A percentile compares a stretch with the other conserved stretches of the same genome.
Conservation (phyloP, 805 yeast species). For the Barnettozyma siamensis region DNA sequence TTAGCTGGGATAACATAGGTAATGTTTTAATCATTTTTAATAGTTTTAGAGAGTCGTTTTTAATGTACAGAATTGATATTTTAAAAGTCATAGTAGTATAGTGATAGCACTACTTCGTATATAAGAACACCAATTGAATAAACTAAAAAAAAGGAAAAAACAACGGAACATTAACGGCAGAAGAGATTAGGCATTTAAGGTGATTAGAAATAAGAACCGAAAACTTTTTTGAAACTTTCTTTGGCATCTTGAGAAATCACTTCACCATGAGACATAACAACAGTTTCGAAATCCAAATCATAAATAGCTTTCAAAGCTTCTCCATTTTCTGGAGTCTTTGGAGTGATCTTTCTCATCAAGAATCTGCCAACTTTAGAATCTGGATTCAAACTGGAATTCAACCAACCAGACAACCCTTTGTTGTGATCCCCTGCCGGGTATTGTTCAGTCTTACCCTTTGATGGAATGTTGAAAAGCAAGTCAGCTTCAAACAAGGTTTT, state of each 20-base stretch:
- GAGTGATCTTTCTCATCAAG: slow-evolving; percentile 19
- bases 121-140: too few species aligned
- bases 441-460: slow-evolving; percentile 46
- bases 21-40: too few species aligned
- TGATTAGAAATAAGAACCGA: slow-evolving; percentile 14
- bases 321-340: slow-evolving; percentile 9
- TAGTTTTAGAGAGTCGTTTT: too few species aligned
- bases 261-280: slow-evolving; percentile 58
- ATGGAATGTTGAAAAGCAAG: slow-evolving; percentile 52
- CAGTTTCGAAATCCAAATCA: slow-evolving; percentile 41
- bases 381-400: slow-evolving; percentile 38
- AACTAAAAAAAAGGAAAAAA: too few species aligned
- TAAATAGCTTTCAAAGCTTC: slow-evolving; percentile 19
- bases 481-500: slow-evolving; percentile 56
- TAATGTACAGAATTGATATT: too few species aligned
- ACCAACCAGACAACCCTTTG: slow-evolving; percentile 35
- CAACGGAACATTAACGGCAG: too few species aligned
- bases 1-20: too few species aligned
- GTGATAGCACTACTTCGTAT: too few species aligned
- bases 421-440: slow-evolving; percentile 37
- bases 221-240: slow-evolving; percentile 20
- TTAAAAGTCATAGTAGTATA: too few species aligned
- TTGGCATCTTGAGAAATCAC: slow-evolving; percentile 39
- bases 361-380: slow-evolving; percentile 32
- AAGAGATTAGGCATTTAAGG: too few species aligned